phyloP scores from a whole-genome alignment of 2,329 filamentous ascomycete species.

The Gyromitra esculenta region DNA sequence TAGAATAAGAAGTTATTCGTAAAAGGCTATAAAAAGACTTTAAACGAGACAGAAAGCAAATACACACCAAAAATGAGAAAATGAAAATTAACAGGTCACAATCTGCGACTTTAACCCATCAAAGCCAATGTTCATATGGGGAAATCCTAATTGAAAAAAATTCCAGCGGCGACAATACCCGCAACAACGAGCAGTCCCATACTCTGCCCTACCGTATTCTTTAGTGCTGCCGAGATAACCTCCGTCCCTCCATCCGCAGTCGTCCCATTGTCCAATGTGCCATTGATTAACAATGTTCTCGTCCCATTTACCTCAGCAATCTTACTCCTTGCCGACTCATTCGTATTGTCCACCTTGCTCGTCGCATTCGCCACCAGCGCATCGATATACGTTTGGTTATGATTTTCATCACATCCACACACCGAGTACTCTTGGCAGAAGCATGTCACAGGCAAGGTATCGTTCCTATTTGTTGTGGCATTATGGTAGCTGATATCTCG shows the following conservation, averaged over 20 bases:
- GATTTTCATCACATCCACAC: constrained; percentile 77
- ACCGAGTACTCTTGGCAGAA: constrained; percentile 67
- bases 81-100: neutral
- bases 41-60: neutral
- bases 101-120: neutral
- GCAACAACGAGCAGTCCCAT: constrained; percentile 5
- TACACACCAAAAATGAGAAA: neutral
- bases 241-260: constrained; percentile 63
- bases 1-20: neutral
- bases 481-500: constrained; percentile 70
- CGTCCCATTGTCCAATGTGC: constrained; percentile 76
- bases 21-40: neutral
- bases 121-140: neutral
- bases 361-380: constrained; percentile 69
- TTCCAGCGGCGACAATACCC: constrained; percentile 1
- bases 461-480: constrained; percentile 63
- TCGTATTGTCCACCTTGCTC: constrained; percentile 67
- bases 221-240: constrained; percentile 14
- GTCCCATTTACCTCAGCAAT: constrained; percentile 73
- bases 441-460: constrained; percentile 71
- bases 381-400: constrained; percentile 69
- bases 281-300: constrained; percentile 73
- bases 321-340: constrained; percentile 64
- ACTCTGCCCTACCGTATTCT: neutral
- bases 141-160: constrained; percentile 12